Evolutionary conservation across 2,329 filamentous ascomycete genomes (phyloP).

Genomic region (Colletotrichum higginsianum): DNA sequence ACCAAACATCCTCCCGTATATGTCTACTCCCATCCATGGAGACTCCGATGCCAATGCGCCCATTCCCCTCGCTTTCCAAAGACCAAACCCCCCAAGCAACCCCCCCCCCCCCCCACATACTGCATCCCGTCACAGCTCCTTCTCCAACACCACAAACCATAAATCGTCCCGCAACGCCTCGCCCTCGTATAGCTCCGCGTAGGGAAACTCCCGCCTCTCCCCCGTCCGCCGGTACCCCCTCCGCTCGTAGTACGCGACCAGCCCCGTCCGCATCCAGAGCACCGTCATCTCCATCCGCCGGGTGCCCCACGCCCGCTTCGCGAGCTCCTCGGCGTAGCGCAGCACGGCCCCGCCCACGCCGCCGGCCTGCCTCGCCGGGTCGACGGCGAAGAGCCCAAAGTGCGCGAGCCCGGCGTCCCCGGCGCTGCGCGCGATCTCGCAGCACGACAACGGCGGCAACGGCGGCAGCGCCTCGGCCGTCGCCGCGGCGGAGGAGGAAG

Average conservation of each 20-base stretch:
- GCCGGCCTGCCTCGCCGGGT: slow-evolving; percentile 57
- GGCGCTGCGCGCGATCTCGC: slow-evolving; percentile 55
- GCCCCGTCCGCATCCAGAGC: slow-evolving; percentile 58
- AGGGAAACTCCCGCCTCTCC: slow-evolving; percentile 60
- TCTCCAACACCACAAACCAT: slow-evolving; percentile 58
- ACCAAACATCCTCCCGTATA: too few relatives aligned
- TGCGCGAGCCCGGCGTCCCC: slow-evolving; percentile 45
- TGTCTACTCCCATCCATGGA: too few relatives aligned
- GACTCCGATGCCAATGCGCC: too few relatives aligned
- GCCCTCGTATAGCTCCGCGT: slow-evolving; percentile 54
- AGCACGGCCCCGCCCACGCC: slow-evolving; percentile 61
- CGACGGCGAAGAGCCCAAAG: slow-evolving; percentile 66
- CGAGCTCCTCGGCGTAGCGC: slow-evolving; percentile 57
- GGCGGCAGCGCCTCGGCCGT: slow-evolving; percentile 5
- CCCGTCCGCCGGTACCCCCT: slow-evolving; percentile 59
- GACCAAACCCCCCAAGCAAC: too few relatives aligned
- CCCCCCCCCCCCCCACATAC: too few relatives aligned
- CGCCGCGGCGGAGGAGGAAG: background rate
- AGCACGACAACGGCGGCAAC: slow-evolving; percentile 57
- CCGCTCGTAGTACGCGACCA: slow-evolving; percentile 62
- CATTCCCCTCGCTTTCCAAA: background rate
- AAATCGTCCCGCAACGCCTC: slow-evolving; percentile 59
- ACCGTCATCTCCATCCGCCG: slow-evolving; percentile 60
- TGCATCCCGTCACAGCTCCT: slow-evolving; percentile 50
- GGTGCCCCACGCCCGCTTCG: slow-evolving; percentile 51